Evolutionary conservation across 495 filamentous ascomycete genomes (phyloP).

Genomic region (Penicillium coffeae): DNA sequence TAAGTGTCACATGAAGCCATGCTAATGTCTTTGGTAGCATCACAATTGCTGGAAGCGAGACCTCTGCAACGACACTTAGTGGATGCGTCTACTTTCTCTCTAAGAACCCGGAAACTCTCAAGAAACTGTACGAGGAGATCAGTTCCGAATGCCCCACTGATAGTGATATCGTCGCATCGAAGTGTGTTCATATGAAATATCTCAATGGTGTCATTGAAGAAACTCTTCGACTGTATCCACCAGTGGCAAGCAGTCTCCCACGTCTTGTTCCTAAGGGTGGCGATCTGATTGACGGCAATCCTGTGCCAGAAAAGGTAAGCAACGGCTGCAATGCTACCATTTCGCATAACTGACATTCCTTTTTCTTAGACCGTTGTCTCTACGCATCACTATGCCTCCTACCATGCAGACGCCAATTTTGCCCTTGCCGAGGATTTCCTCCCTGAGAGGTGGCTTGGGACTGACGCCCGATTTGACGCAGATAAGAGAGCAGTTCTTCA

Average conservation of each 20-base stretch:
- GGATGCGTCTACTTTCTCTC: not conserved
- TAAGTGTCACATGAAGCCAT: too few relatives aligned
- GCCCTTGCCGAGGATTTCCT: not conserved
- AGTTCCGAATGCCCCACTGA: not conserved
- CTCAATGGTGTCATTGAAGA: constrained; percentile 6
- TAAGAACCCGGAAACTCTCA: not conserved
- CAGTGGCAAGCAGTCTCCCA: not conserved
- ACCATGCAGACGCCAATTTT: constrained; percentile 2
- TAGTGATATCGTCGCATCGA: not conserved
- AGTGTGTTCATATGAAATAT: constrained; percentile 1
- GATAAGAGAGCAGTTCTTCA: constrained; percentile 2
- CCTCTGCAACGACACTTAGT: not conserved
- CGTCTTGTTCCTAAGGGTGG: not conserved
- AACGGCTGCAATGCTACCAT: too few relatives aligned
- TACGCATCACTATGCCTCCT: constrained; percentile 2
- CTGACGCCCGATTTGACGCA: not conserved
- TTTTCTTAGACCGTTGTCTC: not conserved
- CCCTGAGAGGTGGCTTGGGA: constrained; percentile 3
- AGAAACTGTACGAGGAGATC: not conserved
- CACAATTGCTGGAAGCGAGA: constrained; percentile 1
- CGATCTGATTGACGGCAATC: not conserved
- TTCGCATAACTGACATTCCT: too few relatives aligned
- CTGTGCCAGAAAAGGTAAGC: constrained; percentile 2
- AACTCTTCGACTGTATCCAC: constrained; percentile 2
- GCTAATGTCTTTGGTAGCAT: too few relatives aligned